Evolutionary conservation across 2,329 filamentous ascomycete species (phyloP), one percentile per base, ranked within the genome.

Genomic region (Diplodia intermedia): DNA sequence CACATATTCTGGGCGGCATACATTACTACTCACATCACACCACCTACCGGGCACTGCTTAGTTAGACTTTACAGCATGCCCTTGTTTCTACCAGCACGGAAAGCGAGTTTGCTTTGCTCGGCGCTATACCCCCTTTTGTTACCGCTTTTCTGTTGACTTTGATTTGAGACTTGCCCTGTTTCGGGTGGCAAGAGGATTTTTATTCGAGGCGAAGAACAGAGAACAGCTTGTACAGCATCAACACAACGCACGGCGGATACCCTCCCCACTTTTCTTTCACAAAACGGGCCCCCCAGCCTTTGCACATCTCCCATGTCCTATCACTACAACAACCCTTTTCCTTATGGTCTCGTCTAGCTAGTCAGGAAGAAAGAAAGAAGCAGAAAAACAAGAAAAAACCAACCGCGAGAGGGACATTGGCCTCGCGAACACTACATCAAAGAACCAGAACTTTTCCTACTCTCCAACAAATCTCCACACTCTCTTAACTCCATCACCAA

Each of bases 21-120:
- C 60, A 63, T 63, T 38, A 63, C 60, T 43, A 63, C 60, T 63
- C 60, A 63, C 60, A 63, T 63, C 60, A 63, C 60, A 38, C 60
- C 60, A 63, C 47, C 56, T 50, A 50, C 26, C 40, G 57, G 43
- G 57, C 43, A 62, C 43, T 50, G 57, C 40, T 52, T 63, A 63
- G 60, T 52, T 63, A 63, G 60, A 63, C 47, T 52, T 61, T 50
- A 63, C 60, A 63, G 60, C 60, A 26, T 63, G 52, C 60, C 60
- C 60, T 52, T 63, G 43, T 63, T 63, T 63, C 60, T 63, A 63
- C 47, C 60, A 63, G 60, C 60, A 63, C 47, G 60, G 60, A 63
- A 63, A 63, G 60, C 60, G 60, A 63, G 60, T 52, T 63, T 63
- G 60, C 60, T 63, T 63, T 63, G 60, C 60, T 63, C 60, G 60